Conservation (phyloP, 2,329 filamentous ascomycete species). For the Dactylellina parvicollis region DNA sequence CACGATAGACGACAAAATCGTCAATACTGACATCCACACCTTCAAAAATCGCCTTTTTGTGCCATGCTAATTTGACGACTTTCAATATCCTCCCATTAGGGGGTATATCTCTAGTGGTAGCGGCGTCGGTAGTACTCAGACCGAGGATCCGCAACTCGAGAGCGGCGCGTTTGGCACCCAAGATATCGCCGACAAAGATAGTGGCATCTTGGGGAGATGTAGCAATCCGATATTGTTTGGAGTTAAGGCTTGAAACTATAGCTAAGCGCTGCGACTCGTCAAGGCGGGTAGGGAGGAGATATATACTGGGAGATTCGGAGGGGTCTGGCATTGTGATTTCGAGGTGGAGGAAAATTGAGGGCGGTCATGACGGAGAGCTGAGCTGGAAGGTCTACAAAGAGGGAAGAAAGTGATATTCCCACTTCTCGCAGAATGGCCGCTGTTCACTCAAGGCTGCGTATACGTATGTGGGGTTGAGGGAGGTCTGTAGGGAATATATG, state of each 20-base stretch:
- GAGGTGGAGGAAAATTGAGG: not conserved
- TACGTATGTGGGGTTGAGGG: too few species aligned
- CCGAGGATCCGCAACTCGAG: slow-evolving; percentile 79
- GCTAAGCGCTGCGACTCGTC: slow-evolving; percentile 70
- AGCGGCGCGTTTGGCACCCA: slow-evolving; percentile 74
- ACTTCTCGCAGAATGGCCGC: not conserved
- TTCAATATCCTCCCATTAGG: slow-evolving; percentile 60
- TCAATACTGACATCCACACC: slow-evolving; percentile 65
- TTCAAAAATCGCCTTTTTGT: slow-evolving; percentile 66
- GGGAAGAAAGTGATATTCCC: not conserved
- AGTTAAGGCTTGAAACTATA: slow-evolving; percentile 68
- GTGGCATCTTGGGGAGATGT: slow-evolving; percentile 68
- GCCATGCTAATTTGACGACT: slow-evolving; percentile 71
- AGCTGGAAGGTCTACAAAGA: not conserved
- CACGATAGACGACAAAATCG: slow-evolving; percentile 69
- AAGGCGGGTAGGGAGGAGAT: slow-evolving; percentile 77
- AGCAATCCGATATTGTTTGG: slow-evolving; percentile 10
- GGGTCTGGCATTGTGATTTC: slow-evolving; percentile 61
- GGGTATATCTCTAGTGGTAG: slow-evolving; percentile 8
- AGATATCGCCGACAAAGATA: slow-evolving; percentile 78
- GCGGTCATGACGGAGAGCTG: slow-evolving; percentile 8
- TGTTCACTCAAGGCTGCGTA: not conserved
- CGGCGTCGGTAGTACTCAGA: slow-evolving; percentile 68
- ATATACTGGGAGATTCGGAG: slow-evolving; percentile 71
- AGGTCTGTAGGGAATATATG: not conserved